Base-by-base conservation (phyloP, 2,329 filamentous ascomycete species). In the Corniculantispora saksenae region DNA sequence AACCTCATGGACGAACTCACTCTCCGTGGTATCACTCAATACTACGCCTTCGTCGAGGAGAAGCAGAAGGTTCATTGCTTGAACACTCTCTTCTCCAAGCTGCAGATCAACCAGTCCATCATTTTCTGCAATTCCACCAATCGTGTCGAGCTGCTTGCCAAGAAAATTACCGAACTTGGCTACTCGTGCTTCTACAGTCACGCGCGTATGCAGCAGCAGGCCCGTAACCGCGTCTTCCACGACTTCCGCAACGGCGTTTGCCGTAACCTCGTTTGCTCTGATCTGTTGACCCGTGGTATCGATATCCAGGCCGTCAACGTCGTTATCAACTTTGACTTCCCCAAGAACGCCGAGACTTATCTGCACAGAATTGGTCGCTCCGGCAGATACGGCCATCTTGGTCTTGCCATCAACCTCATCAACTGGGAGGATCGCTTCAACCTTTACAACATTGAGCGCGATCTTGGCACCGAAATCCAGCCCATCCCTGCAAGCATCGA, bases 111-210 rank as follows among this genome's bases (percentile, higher is more conserved):
- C 81, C 95, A 99, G 83, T 99, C 96, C 68, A 99, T 99, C 82
- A 99, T 99, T 77, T 99, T 99, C 83, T 99, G 95, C 82, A 99
- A 99, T 81, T 99, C 95, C 48, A 99, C 95, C 62, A 98, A 98
- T 79, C 92, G 95, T 70, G 95, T 99, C 67, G 95, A 99, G 80
- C 85, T 99, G 61, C 87, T 99, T 29, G 95, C 95, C 59, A 99
- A 99, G 85, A 99, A 99, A 80, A 99, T 99, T 74, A 99, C 96
- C 56, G 96, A 99, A 78, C 88, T 99, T 69, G 95, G 95, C 69
- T 99, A 99, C 81, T 99, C 95, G 1, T 99, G 95, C 82, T 99
- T 98, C 82, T 99, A 99, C 82, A 98, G 94, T 71, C 95, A 99
- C 78, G 95, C 95, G 61, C 93, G 94, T 75, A 99, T 99, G 95